These are phyloP conservation scores for Pseudomonodictys pantanalensis DNA, from an alignment of 495 filamentous ascomycete species.

Conservation along the genomic window DNA sequence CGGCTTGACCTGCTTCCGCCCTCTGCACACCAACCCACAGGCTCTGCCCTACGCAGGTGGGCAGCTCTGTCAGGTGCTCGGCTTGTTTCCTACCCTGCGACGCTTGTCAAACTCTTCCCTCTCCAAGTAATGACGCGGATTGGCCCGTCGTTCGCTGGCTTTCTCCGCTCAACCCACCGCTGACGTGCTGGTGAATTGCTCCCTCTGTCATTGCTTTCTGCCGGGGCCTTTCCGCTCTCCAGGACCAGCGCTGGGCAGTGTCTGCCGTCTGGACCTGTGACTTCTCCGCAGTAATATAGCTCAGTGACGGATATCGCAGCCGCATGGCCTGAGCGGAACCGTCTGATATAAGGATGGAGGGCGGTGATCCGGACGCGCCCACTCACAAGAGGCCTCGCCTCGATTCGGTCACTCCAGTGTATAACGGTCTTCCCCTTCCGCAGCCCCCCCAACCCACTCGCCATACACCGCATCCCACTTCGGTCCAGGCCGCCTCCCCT, in stretches of 20 bases:
- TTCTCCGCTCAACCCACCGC: slow-evolving; percentile 4
- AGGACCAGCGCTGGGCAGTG: neutral
- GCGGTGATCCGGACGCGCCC: slow-evolving; percentile 33
- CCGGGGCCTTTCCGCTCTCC: slow-evolving; percentile 4
- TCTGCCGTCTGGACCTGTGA: neutral
- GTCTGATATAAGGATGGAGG: slow-evolving; percentile 31
- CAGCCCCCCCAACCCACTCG: slow-evolving; percentile 7
- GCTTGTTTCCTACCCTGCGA: slow-evolving; percentile 13
- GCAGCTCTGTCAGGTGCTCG: neutral
- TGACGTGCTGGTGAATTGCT: slow-evolving; percentile 30
- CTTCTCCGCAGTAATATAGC: slow-evolving; percentile 9
- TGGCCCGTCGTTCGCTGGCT: slow-evolving; percentile 1
- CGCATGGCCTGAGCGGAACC: slow-evolving; percentile 34
- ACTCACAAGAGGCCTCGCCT: slow-evolving; percentile 30
- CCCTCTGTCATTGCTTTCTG: slow-evolving; percentile 13
- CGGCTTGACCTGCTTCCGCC: slow-evolving; percentile 13
- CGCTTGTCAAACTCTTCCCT: slow-evolving; percentile 24
- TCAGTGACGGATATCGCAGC: slow-evolving; percentile 9
- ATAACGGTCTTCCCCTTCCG: slow-evolving; percentile 21
- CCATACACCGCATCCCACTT: slow-evolving; percentile 13
- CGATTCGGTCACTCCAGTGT: slow-evolving; percentile 25
- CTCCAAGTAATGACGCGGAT: slow-evolving; percentile 30
- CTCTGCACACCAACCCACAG: slow-evolving; percentile 15
- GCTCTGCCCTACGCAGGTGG: slow-evolving; percentile 1
- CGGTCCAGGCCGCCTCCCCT: slow-evolving; percentile 17